Percentiles rank a stretch among this genome's conserved stretches.
Conservation (phyloP, 2,329 filamentous ascomycete species). For the Escovopsis sp. region DNA sequence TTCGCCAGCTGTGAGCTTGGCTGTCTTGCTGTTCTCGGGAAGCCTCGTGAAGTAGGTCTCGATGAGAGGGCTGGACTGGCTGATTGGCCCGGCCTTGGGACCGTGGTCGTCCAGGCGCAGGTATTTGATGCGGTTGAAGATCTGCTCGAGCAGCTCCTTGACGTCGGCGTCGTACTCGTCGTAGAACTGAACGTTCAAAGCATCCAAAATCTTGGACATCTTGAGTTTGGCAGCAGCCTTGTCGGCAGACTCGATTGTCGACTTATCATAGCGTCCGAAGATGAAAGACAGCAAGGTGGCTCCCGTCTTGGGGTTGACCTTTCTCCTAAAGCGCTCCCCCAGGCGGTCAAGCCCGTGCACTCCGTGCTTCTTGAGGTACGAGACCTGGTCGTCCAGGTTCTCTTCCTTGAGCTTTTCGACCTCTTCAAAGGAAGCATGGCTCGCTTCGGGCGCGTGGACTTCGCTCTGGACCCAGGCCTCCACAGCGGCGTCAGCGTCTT, state of each 20-base stretch:
- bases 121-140: constrained; percentile 93
- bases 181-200: constrained; percentile 79
- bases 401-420: constrained; percentile 34
- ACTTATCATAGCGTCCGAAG: constrained; percentile 47
- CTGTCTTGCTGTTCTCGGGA: constrained; percentile 62
- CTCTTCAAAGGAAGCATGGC: constrained; percentile 2
- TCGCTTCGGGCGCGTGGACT: constrained; percentile 36
- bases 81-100: constrained; percentile 71
- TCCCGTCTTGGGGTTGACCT: constrained; percentile 51
- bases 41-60: constrained; percentile 92
- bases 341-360: constrained; percentile 58
- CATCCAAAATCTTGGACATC: constrained; percentile 55
- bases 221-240: constrained; percentile 36
- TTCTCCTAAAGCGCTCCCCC: constrained; percentile 64
- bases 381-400: constrained; percentile 35
- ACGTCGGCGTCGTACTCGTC: constrained; percentile 80
- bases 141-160: constrained; percentile 71
- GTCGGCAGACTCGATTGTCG: constrained; percentile 28
- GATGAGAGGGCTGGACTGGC: constrained; percentile 62
- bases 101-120: constrained; percentile 84
- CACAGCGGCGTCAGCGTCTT: constrained; percentile 52
- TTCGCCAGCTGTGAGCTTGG: constrained; percentile 59
- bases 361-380: constrained; percentile 53
- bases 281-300: constrained; percentile 36
- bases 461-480: constrained; percentile 56